Conservation (phyloP, 306 rosid genomes). For the Lagenaria siceraria region DNA sequence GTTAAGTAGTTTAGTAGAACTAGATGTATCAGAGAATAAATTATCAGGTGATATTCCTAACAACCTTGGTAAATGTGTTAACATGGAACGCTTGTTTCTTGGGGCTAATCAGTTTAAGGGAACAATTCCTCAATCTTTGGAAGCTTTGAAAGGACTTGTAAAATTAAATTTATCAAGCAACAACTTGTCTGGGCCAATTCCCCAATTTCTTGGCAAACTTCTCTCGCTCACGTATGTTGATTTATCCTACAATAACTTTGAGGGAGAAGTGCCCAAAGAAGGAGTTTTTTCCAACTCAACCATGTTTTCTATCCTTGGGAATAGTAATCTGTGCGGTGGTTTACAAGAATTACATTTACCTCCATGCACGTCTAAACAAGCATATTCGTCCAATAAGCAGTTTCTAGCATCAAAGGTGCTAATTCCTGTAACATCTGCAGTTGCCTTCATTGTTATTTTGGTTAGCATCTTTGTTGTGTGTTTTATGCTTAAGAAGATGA, state of each 20-base stretch:
- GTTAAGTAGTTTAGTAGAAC: neutral
- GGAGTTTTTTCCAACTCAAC: constrained; percentile 20
- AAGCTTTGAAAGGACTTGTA: constrained; percentile 4
- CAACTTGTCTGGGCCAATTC: constrained; percentile 19
- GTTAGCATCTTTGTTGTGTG: neutral
- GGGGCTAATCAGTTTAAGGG: constrained; percentile 23
- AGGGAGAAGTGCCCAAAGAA: constrained; percentile 17
- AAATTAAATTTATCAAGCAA: constrained; percentile 17
- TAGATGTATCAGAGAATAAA: constrained; percentile 20
- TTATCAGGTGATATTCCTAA: constrained; percentile 17
- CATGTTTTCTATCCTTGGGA: constrained; percentile 15
- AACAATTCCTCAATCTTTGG: constrained; percentile 11
- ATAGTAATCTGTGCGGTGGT: neutral
- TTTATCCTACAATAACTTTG: constrained; percentile 20
- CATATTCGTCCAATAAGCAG: neutral
- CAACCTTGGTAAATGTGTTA: neutral
- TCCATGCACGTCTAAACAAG: neutral
- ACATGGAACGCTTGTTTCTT: neutral
- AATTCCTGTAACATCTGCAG: neutral
- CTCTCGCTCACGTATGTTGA: neutral
- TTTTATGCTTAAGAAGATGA: constrained; percentile 1
- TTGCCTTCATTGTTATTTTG: neutral
- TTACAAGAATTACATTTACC: neutral
- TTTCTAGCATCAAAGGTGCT: constrained; percentile 2
- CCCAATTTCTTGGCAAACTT: constrained; percentile 11